A percentile compares a stretch with the other conserved stretches of the same genome.
Conservation (phyloP, 306 rosid species). For the Glycine latifolia region DNA sequence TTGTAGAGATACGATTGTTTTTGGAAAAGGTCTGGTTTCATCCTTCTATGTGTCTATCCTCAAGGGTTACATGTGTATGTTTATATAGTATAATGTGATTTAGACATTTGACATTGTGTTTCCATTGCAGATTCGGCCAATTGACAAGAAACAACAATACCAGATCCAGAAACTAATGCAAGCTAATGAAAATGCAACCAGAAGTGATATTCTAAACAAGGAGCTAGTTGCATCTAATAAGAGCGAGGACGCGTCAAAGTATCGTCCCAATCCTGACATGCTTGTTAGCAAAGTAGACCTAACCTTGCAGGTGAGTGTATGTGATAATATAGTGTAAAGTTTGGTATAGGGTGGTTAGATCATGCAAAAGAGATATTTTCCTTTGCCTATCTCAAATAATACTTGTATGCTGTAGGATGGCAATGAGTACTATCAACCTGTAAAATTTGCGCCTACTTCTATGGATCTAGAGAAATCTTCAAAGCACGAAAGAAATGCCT, state of each 20-base stretch:
- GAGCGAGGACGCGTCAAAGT: conserved; percentile 67
- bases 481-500: conserved; percentile 70
- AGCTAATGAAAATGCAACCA: conserved; percentile 56
- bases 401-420: conserved; percentile 58
- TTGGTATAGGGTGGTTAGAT: not conserved
- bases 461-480: conserved; percentile 73
- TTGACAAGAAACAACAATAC: conserved; percentile 88
- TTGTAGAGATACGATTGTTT: conserved; percentile 82
- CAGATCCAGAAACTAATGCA: conserved; percentile 84
- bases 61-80: not conserved
- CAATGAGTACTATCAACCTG: conserved; percentile 61
- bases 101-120: conserved; percentile 36
- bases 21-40: conserved; percentile 75
- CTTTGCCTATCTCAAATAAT: conserved; percentile 36
- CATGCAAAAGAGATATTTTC: conserved; percentile 2
- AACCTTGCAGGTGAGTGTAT: conserved; percentile 53
- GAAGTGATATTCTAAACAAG: conserved; percentile 52
- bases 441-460: conserved; percentile 72
- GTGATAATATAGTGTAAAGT: not conserved
- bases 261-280: conserved; percentile 86
- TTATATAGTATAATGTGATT: not conserved
- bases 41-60: conserved; percentile 20
- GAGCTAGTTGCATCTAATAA: conserved; percentile 51
- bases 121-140: conserved; percentile 75
- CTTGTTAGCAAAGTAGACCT: conserved; percentile 64